Percentiles rank a stretch among this genome's conserved stretches.
phyloP scores from a whole-genome alignment of 2,329 filamentous ascomycete genomes.

The Rhinocladiella mackenziei region DNA sequence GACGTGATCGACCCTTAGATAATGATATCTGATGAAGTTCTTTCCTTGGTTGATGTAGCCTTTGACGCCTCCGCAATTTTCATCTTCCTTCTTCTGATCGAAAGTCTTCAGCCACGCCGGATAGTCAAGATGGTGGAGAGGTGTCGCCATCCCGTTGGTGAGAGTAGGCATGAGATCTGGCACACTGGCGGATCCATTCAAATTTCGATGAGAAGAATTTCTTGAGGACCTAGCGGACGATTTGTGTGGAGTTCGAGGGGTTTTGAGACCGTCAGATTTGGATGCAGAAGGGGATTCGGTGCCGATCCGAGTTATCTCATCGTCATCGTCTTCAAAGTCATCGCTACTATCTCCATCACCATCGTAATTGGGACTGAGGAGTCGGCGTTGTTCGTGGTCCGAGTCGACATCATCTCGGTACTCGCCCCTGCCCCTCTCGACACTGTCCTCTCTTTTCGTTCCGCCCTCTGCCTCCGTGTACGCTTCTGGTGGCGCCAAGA shows the following conservation, averaged over 20 bases:
- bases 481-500: constrained; percentile 75
- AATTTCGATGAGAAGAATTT: constrained; percentile 17
- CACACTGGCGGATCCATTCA: constrained; percentile 7
- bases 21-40: constrained; percentile 24
- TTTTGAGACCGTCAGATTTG: constrained; percentile 28
- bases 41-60: constrained; percentile 33
- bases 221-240: constrained; percentile 21
- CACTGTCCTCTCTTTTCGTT: constrained; percentile 34
- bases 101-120: constrained; percentile 56
- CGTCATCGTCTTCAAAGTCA: constrained; percentile 25
- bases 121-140: constrained; percentile 45
- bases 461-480: constrained; percentile 43
- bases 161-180: constrained; percentile 40
- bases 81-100: constrained; percentile 32
- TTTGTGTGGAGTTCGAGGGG: constrained; percentile 24
- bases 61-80: constrained; percentile 31
- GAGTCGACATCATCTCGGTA: constrained; percentile 40
- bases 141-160: constrained; percentile 47
- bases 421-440: constrained; percentile 39
- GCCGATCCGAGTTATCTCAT: constrained; percentile 26
- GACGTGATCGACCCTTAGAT: constrained; percentile 22
- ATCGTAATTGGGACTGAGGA: constrained; percentile 24
- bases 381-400: constrained; percentile 31
- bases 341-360: constrained; percentile 16
- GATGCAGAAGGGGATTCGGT: constrained; percentile 26